phyloP scores from a whole-genome alignment of 2,329 filamentous ascomycete genomes.

The Zarea fungicola region DNA sequence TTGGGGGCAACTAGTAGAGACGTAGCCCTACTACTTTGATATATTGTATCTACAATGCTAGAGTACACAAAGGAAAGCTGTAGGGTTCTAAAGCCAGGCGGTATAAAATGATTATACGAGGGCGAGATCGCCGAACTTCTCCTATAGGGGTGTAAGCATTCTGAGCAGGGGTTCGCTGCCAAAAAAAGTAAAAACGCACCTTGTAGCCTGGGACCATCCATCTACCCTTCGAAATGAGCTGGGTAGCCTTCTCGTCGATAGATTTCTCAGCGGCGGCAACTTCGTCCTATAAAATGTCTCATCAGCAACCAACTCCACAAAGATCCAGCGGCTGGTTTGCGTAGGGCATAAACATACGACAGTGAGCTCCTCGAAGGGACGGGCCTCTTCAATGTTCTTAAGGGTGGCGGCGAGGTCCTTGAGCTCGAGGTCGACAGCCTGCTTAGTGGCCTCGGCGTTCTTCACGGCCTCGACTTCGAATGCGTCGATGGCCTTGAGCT shows the following conservation, averaged over 20 bases:
- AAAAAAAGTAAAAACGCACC: slow-evolving; percentile 50
- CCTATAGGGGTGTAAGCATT: slow-evolving; percentile 57
- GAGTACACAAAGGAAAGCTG: slow-evolving; percentile 55
- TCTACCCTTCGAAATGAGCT: slow-evolving; percentile 95
- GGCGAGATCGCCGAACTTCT: slow-evolving; percentile 98
- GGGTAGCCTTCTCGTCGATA: slow-evolving; percentile 92
- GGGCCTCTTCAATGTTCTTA: slow-evolving; percentile 93
- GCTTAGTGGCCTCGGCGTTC: slow-evolving; percentile 96
- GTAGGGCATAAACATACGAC: slow-evolving; percentile 63
- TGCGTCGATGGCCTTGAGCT: slow-evolving; percentile 96
- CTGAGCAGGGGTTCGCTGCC: not conserved
- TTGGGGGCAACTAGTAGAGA: slow-evolving; percentile 28
- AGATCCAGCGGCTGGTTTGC: not conserved
- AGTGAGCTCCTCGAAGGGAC: slow-evolving; percentile 95
- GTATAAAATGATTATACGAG: slow-evolving; percentile 64
- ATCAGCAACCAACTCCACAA: slow-evolving; percentile 11
- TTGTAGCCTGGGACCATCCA: slow-evolving; percentile 99
- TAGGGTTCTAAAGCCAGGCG: slow-evolving; percentile 26
- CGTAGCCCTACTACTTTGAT: slow-evolving; percentile 26
- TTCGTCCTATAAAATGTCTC: slow-evolving; percentile 63
- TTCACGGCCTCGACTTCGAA: slow-evolving; percentile 96
- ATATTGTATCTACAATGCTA: slow-evolving; percentile 65
- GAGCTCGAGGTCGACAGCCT: slow-evolving; percentile 90
- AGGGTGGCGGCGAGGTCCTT: slow-evolving; percentile 90
- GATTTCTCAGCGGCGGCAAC: slow-evolving; percentile 90